Conservation (phyloP, 1,139 yeast genomes). For the Sporopachydermia cereana region DNA sequence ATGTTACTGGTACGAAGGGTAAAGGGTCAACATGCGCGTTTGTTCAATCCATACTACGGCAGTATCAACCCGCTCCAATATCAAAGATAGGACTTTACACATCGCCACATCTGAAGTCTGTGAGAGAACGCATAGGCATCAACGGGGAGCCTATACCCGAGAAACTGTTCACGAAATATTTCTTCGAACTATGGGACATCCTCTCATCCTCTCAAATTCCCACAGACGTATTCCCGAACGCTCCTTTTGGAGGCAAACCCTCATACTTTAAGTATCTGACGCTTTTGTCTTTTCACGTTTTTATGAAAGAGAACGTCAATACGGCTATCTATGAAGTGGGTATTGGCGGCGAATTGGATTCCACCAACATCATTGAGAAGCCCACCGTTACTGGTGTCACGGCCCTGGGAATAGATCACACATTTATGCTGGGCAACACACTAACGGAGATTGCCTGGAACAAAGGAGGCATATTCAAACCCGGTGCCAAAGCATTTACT, state of each 20-base stretch:
- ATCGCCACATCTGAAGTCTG: constrained; percentile 90
- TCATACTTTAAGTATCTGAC: constrained; percentile 91
- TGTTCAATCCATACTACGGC: constrained; percentile 64
- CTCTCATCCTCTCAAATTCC: constrained; percentile 51
- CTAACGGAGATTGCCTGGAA: constrained; percentile 91
- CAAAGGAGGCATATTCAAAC: constrained; percentile 86
- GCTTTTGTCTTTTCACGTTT: constrained; percentile 79
- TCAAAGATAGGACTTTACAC: constrained; percentile 79
- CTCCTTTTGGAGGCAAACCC: constrained; percentile 68
- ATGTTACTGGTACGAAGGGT: constrained; percentile 96
- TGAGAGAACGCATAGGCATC: constrained; percentile 83
- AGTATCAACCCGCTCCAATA: constrained; percentile 35
- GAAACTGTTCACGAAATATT: constrained; percentile 70
- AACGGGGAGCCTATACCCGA: constrained; percentile 80
- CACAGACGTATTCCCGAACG: constrained; percentile 50
- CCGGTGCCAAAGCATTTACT: constrained; percentile 51
- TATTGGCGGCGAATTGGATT: constrained; percentile 94
- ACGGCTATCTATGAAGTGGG: constrained; percentile 97
- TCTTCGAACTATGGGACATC: constrained; percentile 88
- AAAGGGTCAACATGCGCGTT: constrained; percentile 98
- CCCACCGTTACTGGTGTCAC: constrained; percentile 86
- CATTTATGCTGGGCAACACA: constrained; percentile 77
- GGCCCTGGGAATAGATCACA: constrained; percentile 87
- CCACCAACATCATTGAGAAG: constrained; percentile 71
- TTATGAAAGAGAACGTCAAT: constrained; percentile 75